phyloP scores from a whole-genome alignment of 176 grass and related monocot genomes.

The Coix lacrymajobi region DNA sequence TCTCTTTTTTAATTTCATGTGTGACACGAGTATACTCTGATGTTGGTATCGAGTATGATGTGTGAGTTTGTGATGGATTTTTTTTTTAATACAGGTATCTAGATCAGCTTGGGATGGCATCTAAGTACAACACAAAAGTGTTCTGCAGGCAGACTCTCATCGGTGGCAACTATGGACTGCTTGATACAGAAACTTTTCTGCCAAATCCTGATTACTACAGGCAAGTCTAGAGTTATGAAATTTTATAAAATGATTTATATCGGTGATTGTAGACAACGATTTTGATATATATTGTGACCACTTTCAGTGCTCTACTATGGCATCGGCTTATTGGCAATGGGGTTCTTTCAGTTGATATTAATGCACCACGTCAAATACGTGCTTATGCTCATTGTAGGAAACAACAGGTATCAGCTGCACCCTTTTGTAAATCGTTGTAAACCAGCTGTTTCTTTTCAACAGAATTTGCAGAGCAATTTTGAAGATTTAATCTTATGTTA shows the following conservation, averaged over 20 bases:
- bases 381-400: constrained; percentile 68
- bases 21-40: not conserved
- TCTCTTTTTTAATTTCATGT: not conserved
- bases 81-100: constrained; percentile 47
- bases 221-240: constrained; percentile 23
- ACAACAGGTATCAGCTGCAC: constrained; percentile 30
- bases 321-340: constrained; percentile 72
- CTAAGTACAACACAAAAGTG: constrained; percentile 65
- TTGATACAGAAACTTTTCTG: constrained; percentile 57
- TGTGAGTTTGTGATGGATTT: not conserved
- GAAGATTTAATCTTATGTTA: not conserved
- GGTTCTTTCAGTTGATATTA: constrained; percentile 74
- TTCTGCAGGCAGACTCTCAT: constrained; percentile 81
- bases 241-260: not conserved
- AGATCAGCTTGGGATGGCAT: constrained; percentile 80
- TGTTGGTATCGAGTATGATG: not conserved
- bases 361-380: constrained; percentile 34
- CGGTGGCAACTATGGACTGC: constrained; percentile 68
- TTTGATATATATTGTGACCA: not conserved
- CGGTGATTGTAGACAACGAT: not conserved
- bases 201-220: constrained; percentile 87
- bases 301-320: constrained; percentile 65
- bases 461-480: not conserved
- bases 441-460: not conserved
- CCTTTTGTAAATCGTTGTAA: not conserved